Evolutionary conservation across 768 basidiomycete species (phyloP), one percentile per base, ranked within the genome.

Genomic region (Epithele typhae): DNA sequence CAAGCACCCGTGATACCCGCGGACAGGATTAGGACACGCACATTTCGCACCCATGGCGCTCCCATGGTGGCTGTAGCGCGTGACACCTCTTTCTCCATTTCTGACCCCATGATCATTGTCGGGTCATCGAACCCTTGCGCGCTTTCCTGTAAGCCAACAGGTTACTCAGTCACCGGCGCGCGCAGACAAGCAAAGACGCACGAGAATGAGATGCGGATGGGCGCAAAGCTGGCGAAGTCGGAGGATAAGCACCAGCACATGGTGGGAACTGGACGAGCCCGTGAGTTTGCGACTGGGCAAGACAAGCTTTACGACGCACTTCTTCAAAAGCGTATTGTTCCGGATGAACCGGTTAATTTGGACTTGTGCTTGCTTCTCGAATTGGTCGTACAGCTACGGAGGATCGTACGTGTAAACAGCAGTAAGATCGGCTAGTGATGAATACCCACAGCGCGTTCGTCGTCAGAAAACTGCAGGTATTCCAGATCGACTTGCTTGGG

Each of bases 151-250:
- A 21, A 8, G 17, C 12, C n/a, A n/a, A n/a, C n/a, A n/a, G n/a
- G n/a, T n/a, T n/a, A n/a, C n/a, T n/a, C n/a, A n/a, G n/a, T n/a
- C n/a, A n/a, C n/a, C n/a, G n/a, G n/a, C n/a, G 7, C 22, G 1
- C 9, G 5, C 32, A 23, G 32, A n/a, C 23, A 21, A 36, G 49
- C 33, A 15, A 17, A 56, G 15, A 57, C 51, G 25, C 41, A 83
- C 82, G 33, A 86, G 68, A 34, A 87, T 80, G 4, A 90, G 75
- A 56, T 81, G 68, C 0, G 87, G 87, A 59, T 87, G 86, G 52
- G 78, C 78, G 57, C 83, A 86, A 0, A 89, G 65, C 57, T 89
- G 87, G 4, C 87, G 74, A 33, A 92, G 67, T 5, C 87, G 81
- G 25, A 90, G 71, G 17, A 91, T 83, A 76, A 90, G 73, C 19